These are phyloP conservation scores for Saturnispora sanitii DNA, from an alignment of 805 yeast genomes.

Conservation along the genomic window DNA sequence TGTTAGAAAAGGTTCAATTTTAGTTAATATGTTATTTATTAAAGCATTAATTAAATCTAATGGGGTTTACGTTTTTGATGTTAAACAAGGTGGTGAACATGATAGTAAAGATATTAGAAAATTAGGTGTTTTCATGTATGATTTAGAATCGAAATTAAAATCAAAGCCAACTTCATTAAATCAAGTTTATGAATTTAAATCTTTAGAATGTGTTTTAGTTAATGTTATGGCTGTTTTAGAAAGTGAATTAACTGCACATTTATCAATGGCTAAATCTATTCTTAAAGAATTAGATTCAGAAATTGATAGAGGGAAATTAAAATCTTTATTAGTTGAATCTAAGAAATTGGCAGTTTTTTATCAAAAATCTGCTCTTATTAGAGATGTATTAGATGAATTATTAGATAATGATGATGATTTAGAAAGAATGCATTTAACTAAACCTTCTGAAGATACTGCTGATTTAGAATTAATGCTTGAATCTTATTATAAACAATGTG, in stretches of 20 bases:
- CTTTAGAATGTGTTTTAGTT: conserved; percentile 71
- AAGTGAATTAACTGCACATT: conserved; percentile 56
- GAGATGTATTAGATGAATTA: conserved; percentile 74
- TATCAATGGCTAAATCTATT: conserved; percentile 49
- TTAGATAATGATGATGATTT: conserved; percentile 82
- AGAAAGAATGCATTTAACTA: conserved; percentile 66
- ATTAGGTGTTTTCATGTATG: conserved; percentile 74
- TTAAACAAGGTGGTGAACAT: conserved; percentile 19
- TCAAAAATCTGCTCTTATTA: conserved; percentile 65
- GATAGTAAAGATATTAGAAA: conserved; percentile 41
- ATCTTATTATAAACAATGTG: conserved; percentile 83
- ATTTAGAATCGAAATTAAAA: conserved; percentile 64
- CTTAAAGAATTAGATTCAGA: conserved; percentile 66
- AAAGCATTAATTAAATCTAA: conserved; percentile 82
- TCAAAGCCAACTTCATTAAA: conserved; percentile 20
- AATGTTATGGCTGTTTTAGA: conserved; percentile 75
- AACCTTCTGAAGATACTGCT: conserved; percentile 32
- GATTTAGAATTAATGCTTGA: conserved; percentile 84
- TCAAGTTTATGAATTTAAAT: conserved; percentile 69
- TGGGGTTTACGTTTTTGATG: conserved; percentile 75
- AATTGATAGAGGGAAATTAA: conserved; percentile 64
- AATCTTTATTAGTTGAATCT: conserved; percentile 63
- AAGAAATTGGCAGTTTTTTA: conserved; percentile 62
- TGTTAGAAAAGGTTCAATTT: conserved; percentile 65
- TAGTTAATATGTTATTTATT: conserved; percentile 77